phyloP scores from a whole-genome alignment of 768 basidiomycete species.

The Lyophyllum decastes region DNA sequence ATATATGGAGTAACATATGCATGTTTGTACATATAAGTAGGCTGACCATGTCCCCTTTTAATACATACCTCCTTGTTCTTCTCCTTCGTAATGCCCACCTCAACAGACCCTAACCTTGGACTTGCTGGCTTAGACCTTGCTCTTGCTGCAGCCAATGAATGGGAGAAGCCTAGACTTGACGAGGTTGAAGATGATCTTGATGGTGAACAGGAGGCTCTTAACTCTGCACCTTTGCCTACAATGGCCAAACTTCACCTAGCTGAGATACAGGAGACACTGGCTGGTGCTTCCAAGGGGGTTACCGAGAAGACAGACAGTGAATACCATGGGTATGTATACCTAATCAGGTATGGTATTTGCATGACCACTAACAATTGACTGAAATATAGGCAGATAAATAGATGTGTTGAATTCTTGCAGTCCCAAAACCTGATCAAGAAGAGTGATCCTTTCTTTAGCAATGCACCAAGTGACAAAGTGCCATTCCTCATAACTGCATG shows the following conservation, averaged over 20 bases:
- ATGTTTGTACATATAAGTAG: too few species aligned
- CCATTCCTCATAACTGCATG: conserved; percentile 25
- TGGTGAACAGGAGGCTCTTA: conserved; percentile 19
- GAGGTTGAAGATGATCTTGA: conserved; percentile 24
- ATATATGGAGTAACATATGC: too few species aligned
- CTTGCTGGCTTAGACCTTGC: neutral
- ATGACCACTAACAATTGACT: neutral
- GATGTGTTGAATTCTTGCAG: conserved; percentile 17
- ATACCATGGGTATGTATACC: conserved; percentile 25
- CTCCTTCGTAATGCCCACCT: neutral
- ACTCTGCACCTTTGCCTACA: neutral
- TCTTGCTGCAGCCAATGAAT: neutral
- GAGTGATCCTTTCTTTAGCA: conserved; percentile 18
- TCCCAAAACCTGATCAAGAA: conserved; percentile 14
- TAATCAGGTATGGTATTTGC: neutral
- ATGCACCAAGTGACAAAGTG: conserved; percentile 14
- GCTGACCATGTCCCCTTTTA: too few species aligned
- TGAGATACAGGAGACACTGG: neutral
- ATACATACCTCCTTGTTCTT: too few species aligned
- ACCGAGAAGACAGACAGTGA: conserved; percentile 27
- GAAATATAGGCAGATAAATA: conserved; percentile 17
- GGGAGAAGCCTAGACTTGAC: neutral
- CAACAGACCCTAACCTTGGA: neutral
- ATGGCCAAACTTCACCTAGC: neutral
- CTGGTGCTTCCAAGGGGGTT: conserved; percentile 29